Base-by-base conservation (phyloP, 2,329 filamentous ascomycete genomes). In the Hymenoscyphus occultus region DNA sequence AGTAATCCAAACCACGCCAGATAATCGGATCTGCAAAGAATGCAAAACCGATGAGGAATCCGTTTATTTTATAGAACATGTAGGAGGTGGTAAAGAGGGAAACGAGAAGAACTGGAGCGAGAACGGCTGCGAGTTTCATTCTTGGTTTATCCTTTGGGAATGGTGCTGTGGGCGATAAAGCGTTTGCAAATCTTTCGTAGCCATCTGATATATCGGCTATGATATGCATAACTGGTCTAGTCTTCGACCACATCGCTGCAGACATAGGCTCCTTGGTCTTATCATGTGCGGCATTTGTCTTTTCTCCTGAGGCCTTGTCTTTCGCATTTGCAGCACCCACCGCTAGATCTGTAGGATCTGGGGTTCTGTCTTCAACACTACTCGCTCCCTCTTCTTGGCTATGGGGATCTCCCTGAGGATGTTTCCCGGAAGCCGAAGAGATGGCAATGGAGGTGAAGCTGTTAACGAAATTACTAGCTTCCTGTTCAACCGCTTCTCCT, bases 21-120 rank as follows among this genome's bases (percentile, higher is more conserved):
- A 94, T 86, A 68, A 93, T 71, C 0, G 92, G 92, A 66, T 94
- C 89, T 0, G 90, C 90, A 68, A 96, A 96, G 79, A 96, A 92
- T 1, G 80, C 84, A 68, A 93, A 86, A 0, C 92, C 92, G n/a
- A 85, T 69, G 6, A 84, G 80, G 62, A 95, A 89, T 0, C 86
- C 88, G 1, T 84, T 76, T 1, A 83, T 83, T 73, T 94, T 95
- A 56, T 85, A 78, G 28, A 89, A 78, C 75, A 85, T 80, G 69
- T 90, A 86, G 0, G 86, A 82, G 0, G 81, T 83, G 0, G 82
- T 79, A 35, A 88, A 79, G 2, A 84, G 73, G 0, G 86, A 86
- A 1, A 78, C 70, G 0, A 87, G 71, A 0, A 88, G 74, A 0
- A 86, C 56, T 0, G 86, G 84, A 0, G 79, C 73, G 1, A 90